Conservation (phyloP, 352 stramenopile species). For the Phytophthora pistaciae region DNA sequence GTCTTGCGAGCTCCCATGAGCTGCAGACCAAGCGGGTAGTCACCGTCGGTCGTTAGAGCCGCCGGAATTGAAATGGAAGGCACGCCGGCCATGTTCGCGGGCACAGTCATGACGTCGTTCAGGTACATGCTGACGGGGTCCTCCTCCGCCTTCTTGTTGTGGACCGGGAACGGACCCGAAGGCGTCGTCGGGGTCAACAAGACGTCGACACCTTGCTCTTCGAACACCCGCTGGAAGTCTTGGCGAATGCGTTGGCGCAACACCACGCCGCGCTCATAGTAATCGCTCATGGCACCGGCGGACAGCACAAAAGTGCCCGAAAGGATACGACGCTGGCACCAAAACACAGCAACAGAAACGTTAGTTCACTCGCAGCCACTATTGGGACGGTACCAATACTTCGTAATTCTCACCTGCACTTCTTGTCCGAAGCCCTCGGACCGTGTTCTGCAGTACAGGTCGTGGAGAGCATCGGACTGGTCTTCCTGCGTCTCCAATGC, state of each 20-base stretch:
- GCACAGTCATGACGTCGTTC: slow-evolving; percentile 95
- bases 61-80: slow-evolving; percentile 86
- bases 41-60: slow-evolving; percentile 59
- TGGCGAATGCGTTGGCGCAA: slow-evolving; percentile 81
- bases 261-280: slow-evolving; percentile 91
- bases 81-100: slow-evolving; percentile 88
- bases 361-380: neutral
- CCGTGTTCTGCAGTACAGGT: slow-evolving; percentile 89
- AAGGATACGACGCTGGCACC: slow-evolving; percentile 81
- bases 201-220: slow-evolving; percentile 76
- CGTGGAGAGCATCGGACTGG: slow-evolving; percentile 83
- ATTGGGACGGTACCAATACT: neutral
- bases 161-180: slow-evolving; percentile 76
- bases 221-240: slow-evolving; percentile 74
- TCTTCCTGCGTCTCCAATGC: slow-evolving; percentile 59
- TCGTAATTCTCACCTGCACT: slow-evolving; percentile 72
- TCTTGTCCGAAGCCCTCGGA: slow-evolving; percentile 93
- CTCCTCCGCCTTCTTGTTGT: slow-evolving; percentile 61
- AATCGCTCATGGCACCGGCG: slow-evolving; percentile 86
- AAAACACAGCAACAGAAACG: neutral
- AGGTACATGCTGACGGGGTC: slow-evolving; percentile 90
- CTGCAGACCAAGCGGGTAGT: slow-evolving; percentile 81
- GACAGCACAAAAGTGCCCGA: slow-evolving; percentile 93
- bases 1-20: slow-evolving; percentile 75
- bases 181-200: slow-evolving; percentile 90